Conservation (phyloP, 2,329 filamentous ascomycete species). For the Triangularia verruculosa region DNA sequence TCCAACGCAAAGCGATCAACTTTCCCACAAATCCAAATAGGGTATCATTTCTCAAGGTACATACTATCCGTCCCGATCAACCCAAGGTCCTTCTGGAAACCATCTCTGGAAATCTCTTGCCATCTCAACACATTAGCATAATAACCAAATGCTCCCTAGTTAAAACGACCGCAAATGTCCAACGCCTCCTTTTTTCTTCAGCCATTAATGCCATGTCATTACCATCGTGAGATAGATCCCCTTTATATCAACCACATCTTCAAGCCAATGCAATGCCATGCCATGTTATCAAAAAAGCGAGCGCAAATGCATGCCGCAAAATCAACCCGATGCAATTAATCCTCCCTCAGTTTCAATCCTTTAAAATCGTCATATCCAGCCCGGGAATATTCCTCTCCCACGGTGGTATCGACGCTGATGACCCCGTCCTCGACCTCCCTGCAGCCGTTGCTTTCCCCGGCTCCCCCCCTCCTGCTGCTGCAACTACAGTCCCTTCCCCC, state of each 20-base stretch:
- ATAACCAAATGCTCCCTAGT: background rate
- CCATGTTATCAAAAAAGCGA: background rate
- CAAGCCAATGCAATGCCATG: background rate
- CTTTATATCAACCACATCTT: background rate
- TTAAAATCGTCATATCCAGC: constrained; percentile 18
- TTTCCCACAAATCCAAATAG: background rate
- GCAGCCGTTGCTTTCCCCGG: background rate
- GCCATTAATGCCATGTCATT: background rate
- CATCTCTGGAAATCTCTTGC: background rate
- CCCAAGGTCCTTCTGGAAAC: background rate
- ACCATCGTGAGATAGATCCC: background rate
- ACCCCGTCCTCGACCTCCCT: background rate
- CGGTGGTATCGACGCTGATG: constrained; percentile 1
- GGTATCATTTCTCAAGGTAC: background rate
- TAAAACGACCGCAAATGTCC: background rate
- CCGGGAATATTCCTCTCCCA: constrained; percentile 17
- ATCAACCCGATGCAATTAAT: background rate
- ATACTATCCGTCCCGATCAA: background rate
- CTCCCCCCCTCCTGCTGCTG: background rate
- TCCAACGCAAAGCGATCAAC: background rate
- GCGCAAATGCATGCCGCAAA: background rate
- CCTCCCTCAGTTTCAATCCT: constrained; percentile 3
- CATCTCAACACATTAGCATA: background rate
- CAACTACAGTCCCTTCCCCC: background rate
- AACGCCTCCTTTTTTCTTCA: background rate